Conservation (phyloP, 108 stramenopile genomes). For the Skeletonema marinoi region DNA sequence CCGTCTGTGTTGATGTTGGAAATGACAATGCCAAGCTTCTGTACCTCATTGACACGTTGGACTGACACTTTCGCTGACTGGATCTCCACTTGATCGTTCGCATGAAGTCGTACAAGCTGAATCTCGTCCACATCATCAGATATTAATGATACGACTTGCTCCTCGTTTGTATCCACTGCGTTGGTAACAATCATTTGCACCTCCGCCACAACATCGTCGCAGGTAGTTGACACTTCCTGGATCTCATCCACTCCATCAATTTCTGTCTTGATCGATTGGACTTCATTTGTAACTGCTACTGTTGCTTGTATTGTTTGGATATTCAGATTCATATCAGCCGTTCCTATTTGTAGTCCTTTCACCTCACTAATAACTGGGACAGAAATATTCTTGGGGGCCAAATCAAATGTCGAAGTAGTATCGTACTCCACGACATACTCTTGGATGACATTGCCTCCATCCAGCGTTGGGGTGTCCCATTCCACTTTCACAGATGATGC, state of each 20-base stretch:
- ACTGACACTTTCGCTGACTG: conserved; percentile 68
- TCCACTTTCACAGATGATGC: conserved; percentile 46
- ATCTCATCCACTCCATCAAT: conserved; percentile 85
- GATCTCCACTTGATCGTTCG: conserved; percentile 59
- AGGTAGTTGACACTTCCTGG: conserved; percentile 79
- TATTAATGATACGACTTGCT: conserved; percentile 62
- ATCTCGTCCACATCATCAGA: conserved; percentile 79
- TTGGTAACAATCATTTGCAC: conserved; percentile 84
- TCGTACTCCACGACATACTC: conserved; percentile 74
- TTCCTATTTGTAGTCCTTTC: conserved; percentile 42
- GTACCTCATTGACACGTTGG: conserved; percentile 67
- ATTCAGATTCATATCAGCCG: conserved; percentile 42
- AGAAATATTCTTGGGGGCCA: conserved; percentile 24
- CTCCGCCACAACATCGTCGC: conserved; percentile 75
- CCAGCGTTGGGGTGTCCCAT: conserved; percentile 61
- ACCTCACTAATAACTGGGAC: conserved; percentile 56
- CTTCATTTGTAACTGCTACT: conserved; percentile 80
- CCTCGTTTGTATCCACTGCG: conserved; percentile 76
- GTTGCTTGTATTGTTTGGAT: conserved; percentile 69
- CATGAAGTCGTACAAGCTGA: conserved; percentile 61
- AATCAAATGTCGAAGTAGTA: conserved; percentile 46
- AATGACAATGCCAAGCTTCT: conserved; percentile 58
- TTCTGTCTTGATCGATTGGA: conserved; percentile 66
- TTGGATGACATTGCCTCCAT: conserved; percentile 77
- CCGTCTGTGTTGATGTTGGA: conserved; percentile 54